Evolutionary conservation across 495 filamentous ascomycete species (phyloP).

Genomic region (Talaromyces borbonicus): DNA sequence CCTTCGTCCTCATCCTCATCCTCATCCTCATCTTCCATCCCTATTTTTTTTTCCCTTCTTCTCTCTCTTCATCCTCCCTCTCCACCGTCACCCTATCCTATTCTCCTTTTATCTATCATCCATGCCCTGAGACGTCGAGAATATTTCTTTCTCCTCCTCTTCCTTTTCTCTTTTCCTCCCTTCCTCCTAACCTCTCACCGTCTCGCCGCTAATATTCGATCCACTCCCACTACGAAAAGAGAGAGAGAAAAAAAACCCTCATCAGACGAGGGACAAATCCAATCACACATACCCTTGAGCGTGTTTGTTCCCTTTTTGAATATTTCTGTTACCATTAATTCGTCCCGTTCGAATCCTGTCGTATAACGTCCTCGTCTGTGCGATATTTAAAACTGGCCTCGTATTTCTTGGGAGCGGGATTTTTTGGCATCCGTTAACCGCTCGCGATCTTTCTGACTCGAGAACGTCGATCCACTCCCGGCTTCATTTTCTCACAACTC

Average conservation of each 20-base stretch:
- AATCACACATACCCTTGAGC: neutral
- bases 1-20: slow-evolving; percentile 3
- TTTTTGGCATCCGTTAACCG: slow-evolving; percentile 7
- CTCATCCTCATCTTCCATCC: slow-evolving; percentile 6
- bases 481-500: neutral
- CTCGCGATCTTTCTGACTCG: neutral
- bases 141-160: neutral
- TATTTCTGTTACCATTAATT: too few species aligned
- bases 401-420: slow-evolving; percentile 3
- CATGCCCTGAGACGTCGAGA: too few species aligned
- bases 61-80: slow-evolving; percentile 9
- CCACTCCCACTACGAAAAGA: neutral
- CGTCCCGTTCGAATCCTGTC: too few species aligned
- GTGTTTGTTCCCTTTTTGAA: too few species aligned
- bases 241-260: too few species aligned
- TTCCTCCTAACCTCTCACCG: neutral
- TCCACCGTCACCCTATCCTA: too few species aligned
- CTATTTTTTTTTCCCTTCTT: slow-evolving; percentile 7
- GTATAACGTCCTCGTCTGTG: neutral
- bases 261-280: neutral
- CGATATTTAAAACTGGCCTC: neutral
- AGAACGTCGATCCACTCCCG: slow-evolving; percentile 1
- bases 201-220: neutral
- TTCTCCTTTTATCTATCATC: slow-evolving; percentile 6
- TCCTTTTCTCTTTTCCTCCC: neutral